Conservation (phyloP, 345 rosid genomes). For the Salix brachista region DNA sequence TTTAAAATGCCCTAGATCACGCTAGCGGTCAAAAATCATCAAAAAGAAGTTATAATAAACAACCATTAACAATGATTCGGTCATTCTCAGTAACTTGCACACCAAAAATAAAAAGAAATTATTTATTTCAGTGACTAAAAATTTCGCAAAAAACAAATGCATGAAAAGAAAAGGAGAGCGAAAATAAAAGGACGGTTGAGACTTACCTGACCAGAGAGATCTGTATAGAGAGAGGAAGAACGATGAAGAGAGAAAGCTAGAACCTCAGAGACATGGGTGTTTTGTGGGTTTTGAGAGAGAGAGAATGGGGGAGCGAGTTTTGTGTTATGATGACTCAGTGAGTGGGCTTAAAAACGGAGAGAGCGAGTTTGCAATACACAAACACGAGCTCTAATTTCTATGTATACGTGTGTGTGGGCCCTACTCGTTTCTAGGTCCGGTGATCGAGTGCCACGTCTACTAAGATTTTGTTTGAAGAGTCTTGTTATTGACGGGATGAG, state of each 20-base stretch:
- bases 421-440: neutral
- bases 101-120: too few species aligned
- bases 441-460: neutral
- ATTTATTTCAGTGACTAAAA: too few species aligned
- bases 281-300: neutral
- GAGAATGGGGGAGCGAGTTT: neutral
- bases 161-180: neutral
- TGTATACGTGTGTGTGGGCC: neutral
- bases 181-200: slow-evolving; percentile 5
- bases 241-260: neutral
- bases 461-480: neutral
- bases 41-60: too few species aligned
- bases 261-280: slow-evolving; percentile 7
- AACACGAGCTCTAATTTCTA: neutral
- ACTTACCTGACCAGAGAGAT: slow-evolving; percentile 29
- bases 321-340: neutral
- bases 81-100: too few species aligned
- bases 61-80: too few species aligned
- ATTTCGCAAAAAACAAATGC: neutral
- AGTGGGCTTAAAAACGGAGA: neutral
- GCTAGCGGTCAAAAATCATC: too few species aligned
- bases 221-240: slow-evolving; percentile 1
- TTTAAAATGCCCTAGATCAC: too few species aligned
- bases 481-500: neutral
- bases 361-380: neutral